Base-by-base conservation (phyloP, 1,284 basidiomycete genomes). In the Boletus semigastroideus region DNA sequence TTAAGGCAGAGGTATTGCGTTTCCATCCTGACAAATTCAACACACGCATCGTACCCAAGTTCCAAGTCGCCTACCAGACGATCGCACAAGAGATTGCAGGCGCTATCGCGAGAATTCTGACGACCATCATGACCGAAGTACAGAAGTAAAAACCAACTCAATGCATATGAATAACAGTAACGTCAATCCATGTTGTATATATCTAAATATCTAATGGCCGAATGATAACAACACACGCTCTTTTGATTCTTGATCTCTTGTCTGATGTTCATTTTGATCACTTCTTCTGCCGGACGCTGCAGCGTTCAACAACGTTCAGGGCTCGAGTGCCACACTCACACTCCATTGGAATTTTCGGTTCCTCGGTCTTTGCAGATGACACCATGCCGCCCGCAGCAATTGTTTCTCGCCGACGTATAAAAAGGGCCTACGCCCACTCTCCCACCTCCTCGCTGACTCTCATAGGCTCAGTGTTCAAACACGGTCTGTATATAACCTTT, bases 11-110 rank as follows among this genome's bases (percentile, higher is more conserved):
- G 57, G 63, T 83, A 33, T 58, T 80, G 39, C 70, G 70, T 16
- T 83, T 78, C 72, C 81, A 83, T 56, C 78, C 80, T 2, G 82
- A 83, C 58, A 79, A 78, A 59, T 76, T 80, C 56, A 59, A 72
- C 47, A 42, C 59, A 20, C 61, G 72, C 41, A 57, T 78, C 40
- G 57, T 82, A 36, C 65, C 65, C 19, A 79, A 75, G 56, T 74
- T 84, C 27, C 59, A 62, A 9, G 62, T 67, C 20, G 69, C 70
- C 12, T 77, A 84, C 20, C 69, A 69, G 51, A 69, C 69, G 22
- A 65, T 66, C 36, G 79, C 78, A 4, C 71, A 66, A 22, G 65
- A 72, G 39, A 76, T 79, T 9, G 77, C 74, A 13, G 75, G 78
- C 14, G 65, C 66, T 13, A 61, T 84, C 42, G 78, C 75, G 48